phyloP scores from a whole-genome alignment of 306 rosid species.

The Ormosia semicastrata region DNA sequence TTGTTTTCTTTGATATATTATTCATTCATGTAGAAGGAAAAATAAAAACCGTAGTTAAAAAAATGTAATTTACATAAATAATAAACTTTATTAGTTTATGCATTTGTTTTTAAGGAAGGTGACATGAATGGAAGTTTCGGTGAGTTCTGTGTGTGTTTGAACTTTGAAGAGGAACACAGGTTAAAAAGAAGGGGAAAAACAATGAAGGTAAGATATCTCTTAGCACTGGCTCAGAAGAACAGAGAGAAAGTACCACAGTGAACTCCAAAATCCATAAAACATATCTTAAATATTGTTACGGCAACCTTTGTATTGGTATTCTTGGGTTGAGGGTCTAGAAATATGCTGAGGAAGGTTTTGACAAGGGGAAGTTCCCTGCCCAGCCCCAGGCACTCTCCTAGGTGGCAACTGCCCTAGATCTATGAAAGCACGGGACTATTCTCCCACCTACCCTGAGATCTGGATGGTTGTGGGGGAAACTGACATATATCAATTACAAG shows the following conservation, averaged over 20 bases:
- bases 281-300: neutral
- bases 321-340: constrained; percentile 12
- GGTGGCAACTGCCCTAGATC: neutral
- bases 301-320: neutral
- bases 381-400: neutral
- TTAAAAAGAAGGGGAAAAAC: neutral
- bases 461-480: neutral
- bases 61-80: neutral
- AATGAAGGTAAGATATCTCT: neutral
- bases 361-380: neutral
- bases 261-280: neutral
- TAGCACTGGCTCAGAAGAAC: neutral
- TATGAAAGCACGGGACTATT: neutral
- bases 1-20: neutral
- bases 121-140: neutral
- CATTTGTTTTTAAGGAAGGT: neutral
- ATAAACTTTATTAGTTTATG: neutral
- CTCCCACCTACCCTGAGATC: neutral
- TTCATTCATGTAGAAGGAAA: neutral
- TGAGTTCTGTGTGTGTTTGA: neutral
- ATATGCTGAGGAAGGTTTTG: constrained; percentile 1
- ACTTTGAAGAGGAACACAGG: neutral
- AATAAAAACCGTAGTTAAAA: neutral
- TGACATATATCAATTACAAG: neutral
- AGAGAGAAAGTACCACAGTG: neutral